Base-by-base conservation (phyloP, 2,329 filamentous ascomycete species). In the Sarocladiaceae sp. region DNA sequence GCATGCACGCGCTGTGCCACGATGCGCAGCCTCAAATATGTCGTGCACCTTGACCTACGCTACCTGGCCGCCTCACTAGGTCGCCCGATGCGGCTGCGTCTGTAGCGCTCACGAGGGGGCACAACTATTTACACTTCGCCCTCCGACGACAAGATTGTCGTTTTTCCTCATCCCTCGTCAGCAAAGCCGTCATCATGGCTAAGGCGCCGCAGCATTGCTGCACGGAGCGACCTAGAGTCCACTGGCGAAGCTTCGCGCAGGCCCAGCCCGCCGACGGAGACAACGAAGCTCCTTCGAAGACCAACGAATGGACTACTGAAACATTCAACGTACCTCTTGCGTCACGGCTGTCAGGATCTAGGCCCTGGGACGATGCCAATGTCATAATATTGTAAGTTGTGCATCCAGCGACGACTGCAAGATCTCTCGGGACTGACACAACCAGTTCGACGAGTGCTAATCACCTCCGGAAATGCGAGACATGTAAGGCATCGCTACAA, bases 371-470 rank as follows among this genome's bases (percentile, higher is more conserved):
- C 23, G 37, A 27, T 27, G 37, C 31, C 16, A 23, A 34, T 20
- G 41, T 44, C 19, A 21, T 16, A 12, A 13, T 44, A 19, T 18
- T 44, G 42, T 43, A 24, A 43, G 26, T 10, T 15, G 27, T 23
- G 3, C 27, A 10, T 23, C 23, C 5, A 11, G n/a, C n/a, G 16
- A 13, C 11, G 4, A 31, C n/a, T n/a, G n/a, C 11, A 21, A 33
- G 7, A 29, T 21, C n/a, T 4, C 18, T 34, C 13, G 15, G 4
- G 29, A n/a, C 21, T 44, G 21, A 44, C 42, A 34, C 18, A 13
- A 16, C 21, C 2, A 66, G 64, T 21, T 49, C 59, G 12, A 56
- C 61, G 2, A 51, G 55, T 7, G 62, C 63, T 1, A 55, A 61
- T 16, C 37, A 33, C 2, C 51, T 62, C 10, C 61, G 61, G 15